phyloP scores from a whole-genome alignment of 192 early-diverging fungal species.

The Cetraspora pellucida region DNA sequence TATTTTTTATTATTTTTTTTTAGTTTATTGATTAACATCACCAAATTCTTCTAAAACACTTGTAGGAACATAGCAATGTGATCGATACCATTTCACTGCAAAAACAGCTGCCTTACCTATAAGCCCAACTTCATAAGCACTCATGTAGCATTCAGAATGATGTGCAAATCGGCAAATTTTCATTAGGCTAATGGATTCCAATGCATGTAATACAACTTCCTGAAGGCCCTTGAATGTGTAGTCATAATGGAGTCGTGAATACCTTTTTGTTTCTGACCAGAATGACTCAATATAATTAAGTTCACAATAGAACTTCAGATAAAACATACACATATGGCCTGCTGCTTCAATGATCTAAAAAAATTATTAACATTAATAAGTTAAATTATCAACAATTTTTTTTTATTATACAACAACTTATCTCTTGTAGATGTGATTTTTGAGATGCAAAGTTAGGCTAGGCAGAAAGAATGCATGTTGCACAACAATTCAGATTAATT shows the following conservation, averaged over 20 bases:
- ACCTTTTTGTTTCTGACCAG: slow-evolving; percentile 33
- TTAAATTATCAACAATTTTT: background rate
- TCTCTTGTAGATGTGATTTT: slow-evolving; percentile 21
- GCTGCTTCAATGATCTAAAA: slow-evolving; percentile 21
- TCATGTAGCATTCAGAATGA: slow-evolving; percentile 22
- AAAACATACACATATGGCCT: slow-evolving; percentile 30
- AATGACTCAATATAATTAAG: slow-evolving; percentile 40
- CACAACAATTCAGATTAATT: slow-evolving; percentile 32
- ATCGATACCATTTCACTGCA: slow-evolving; percentile 33
- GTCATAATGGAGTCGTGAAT: slow-evolving; percentile 24
- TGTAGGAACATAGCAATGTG: background rate
- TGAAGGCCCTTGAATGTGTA: slow-evolving; percentile 33
- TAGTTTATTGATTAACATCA: background rate
- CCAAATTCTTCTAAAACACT: slow-evolving; percentile 13
- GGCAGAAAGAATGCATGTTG: slow-evolving; percentile 21
- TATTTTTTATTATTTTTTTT: background rate
- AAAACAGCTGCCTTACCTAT: slow-evolving; percentile 29
- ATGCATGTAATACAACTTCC: background rate
- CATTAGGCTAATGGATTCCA: slow-evolving; percentile 12
- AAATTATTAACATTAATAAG: background rate
- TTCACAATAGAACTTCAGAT: slow-evolving; percentile 40
- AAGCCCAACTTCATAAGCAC: slow-evolving; percentile 32
- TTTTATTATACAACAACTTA: background rate
- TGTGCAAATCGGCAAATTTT: slow-evolving; percentile 16
- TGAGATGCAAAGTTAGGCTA: slow-evolving; percentile 30